These are phyloP conservation scores for Hypomontagnella monticulosa DNA, from an alignment of 495 filamentous ascomycete genomes.

Conservation along the genomic window DNA sequence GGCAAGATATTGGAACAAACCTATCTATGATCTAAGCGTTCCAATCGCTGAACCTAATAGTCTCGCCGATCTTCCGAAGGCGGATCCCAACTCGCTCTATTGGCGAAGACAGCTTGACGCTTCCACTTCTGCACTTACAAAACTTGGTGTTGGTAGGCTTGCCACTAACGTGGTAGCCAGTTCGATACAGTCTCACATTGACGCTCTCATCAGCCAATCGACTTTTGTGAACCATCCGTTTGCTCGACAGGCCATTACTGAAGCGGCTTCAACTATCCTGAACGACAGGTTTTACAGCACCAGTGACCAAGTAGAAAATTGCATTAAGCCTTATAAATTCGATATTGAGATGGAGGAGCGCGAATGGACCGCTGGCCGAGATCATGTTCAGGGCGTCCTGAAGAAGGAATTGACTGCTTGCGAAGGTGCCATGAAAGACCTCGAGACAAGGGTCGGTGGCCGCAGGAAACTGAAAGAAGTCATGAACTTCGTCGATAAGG, in stretches of 20 bases:
- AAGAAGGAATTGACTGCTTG: constrained; percentile 86
- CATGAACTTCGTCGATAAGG: constrained; percentile 87
- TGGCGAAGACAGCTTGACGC: constrained; percentile 97
- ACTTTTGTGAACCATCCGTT: constrained; percentile 91
- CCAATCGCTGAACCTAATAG: constrained; percentile 74
- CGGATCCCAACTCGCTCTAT: constrained; percentile 81
- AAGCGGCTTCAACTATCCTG: constrained; percentile 86
- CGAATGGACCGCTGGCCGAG: constrained; percentile 86
- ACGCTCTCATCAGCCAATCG: constrained; percentile 76
- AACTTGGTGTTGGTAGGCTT: constrained; percentile 90
- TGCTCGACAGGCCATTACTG: constrained; percentile 87
- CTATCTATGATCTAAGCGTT: constrained; percentile 76
- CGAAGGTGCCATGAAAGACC: constrained; percentile 76
- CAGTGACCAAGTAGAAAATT: constrained; percentile 98
- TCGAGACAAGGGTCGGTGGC: constrained; percentile 81
- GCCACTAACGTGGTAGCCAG: constrained; percentile 90
- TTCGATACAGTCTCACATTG: constrained; percentile 86
- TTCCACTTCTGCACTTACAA: constrained; percentile 87
- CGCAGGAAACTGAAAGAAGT: constrained; percentile 88
- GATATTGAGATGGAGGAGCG: constrained; percentile 91
- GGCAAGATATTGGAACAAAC: constrained; percentile 96
- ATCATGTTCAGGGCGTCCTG: constrained; percentile 78
- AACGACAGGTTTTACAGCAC: constrained; percentile 97
- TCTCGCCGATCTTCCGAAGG: constrained; percentile 79
- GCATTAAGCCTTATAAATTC: constrained; percentile 98